These are phyloP conservation scores for Erythrophleum ivorense DNA, from an alignment of 331 rosid species.

Conservation along the genomic window DNA sequence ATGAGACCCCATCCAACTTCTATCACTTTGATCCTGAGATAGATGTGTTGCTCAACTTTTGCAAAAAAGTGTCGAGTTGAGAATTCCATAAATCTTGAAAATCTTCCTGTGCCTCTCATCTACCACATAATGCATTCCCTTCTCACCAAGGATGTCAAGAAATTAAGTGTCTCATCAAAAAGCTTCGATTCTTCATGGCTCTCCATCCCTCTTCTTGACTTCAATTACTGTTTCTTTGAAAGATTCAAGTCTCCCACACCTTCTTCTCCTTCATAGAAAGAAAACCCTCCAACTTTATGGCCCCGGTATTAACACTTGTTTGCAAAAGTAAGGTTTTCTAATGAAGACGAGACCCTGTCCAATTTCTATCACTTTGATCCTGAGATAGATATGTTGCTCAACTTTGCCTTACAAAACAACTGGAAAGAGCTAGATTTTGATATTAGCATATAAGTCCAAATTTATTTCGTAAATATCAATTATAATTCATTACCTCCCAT, in stretches of 20 bases:
- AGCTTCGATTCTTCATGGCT: no score
- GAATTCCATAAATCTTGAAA: no score
- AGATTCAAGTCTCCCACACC: no score
- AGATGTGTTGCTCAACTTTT: background rate
- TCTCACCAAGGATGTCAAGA: no score
- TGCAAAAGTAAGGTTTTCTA: background rate
- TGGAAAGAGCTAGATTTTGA: background rate
- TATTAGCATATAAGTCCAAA: background rate
- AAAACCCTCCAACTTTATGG: background rate
- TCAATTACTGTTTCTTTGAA: no score
- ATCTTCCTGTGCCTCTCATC: no score
- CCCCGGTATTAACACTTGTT: background rate
- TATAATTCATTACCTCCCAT: background rate
- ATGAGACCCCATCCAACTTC: accelerated
- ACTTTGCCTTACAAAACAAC: background rate
- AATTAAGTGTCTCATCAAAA: no score
- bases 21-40: background rate
- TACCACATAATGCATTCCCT: no score
- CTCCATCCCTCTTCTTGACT: no score
- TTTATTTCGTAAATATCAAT: background rate
- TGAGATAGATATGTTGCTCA: background rate
- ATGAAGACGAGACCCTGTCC: accelerated
- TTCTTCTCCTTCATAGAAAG: background rate
- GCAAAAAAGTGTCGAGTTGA: no score
- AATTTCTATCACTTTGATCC: no score